phyloP scores from a whole-genome alignment of 805 yeast species.

The Cyberlindnera veronae region DNA sequence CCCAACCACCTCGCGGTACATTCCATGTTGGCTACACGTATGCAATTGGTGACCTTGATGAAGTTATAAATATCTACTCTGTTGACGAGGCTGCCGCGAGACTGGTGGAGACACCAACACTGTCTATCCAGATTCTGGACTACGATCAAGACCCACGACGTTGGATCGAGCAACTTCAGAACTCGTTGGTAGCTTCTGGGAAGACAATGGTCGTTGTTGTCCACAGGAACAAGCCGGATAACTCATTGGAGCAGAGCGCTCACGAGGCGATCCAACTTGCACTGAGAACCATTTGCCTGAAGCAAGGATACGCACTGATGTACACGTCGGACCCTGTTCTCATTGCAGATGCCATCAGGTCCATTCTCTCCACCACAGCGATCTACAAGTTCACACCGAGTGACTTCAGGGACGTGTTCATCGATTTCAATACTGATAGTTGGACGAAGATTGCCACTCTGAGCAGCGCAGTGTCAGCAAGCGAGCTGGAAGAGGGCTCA shows the following conservation, averaged over 20 bases:
- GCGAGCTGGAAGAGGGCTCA: not conserved
- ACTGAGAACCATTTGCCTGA: conserved; percentile 21
- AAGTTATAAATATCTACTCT: conserved; percentile 1
- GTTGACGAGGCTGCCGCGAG: not conserved
- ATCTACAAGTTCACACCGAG: not conserved
- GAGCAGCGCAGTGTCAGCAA: conserved; percentile 10
- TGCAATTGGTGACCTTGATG: not conserved
- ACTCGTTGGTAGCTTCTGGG: not conserved
- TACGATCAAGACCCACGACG: conserved; percentile 14
- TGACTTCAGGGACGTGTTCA: conserved; percentile 27
- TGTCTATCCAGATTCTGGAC: conserved; percentile 19
- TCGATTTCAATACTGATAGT: conserved; percentile 52
- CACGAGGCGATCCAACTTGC: conserved; percentile 34
- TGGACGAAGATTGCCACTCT: conserved; percentile 45
- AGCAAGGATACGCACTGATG: conserved; percentile 8
- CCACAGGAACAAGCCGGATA: not conserved
- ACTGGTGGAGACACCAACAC: not conserved
- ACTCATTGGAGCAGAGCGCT: conserved; percentile 19
- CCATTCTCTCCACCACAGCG: not conserved
- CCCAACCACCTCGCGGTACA: not conserved
- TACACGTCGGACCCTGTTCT: conserved; percentile 8
- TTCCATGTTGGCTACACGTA: conserved; percentile 21
- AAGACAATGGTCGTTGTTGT: not conserved
- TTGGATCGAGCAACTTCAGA: conserved; percentile 20
- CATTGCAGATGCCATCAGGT: not conserved